Percentiles rank a stretch among this genome's conserved stretches.
These are phyloP conservation scores for Arthromyces matolae DNA, from an alignment of 768 basidiomycete species.

Conservation along the genomic window DNA sequence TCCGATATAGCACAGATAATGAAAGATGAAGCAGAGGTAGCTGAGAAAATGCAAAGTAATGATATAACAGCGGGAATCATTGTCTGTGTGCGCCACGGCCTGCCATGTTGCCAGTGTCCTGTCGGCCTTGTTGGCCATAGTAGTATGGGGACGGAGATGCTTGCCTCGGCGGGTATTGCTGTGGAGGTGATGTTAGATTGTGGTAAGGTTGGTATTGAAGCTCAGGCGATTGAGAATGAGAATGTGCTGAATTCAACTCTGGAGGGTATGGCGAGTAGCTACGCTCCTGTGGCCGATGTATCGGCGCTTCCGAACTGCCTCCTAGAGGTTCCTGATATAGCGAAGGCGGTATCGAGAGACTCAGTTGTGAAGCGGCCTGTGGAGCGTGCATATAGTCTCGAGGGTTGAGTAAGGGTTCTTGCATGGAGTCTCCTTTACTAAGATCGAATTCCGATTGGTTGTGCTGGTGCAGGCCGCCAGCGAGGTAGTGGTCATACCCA, in stretches of 20 bases:
- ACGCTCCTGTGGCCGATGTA: constrained; percentile 55
- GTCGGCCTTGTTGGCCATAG: constrained; percentile 23
- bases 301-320: constrained; percentile 54
- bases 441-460: constrained; percentile 47
- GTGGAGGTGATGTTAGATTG: constrained; percentile 11
- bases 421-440: constrained; percentile 51
- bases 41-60: background rate
- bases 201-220: constrained; percentile 16
- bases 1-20: too few species aligned
- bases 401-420: constrained; percentile 55
- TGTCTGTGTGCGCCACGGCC: constrained; percentile 39
- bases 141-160: constrained; percentile 27
- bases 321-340: constrained; percentile 33
- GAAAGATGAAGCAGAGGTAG: background rate
- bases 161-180: constrained; percentile 27
- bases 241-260: constrained; percentile 27
- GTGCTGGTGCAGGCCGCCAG: constrained; percentile 35
- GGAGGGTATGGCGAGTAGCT: constrained; percentile 30
- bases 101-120: constrained; percentile 31
- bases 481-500: constrained; percentile 59
- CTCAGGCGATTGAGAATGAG: constrained; percentile 20
- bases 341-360: constrained; percentile 40
- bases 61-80: constrained; percentile 3
- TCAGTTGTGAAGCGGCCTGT: constrained; percentile 34
- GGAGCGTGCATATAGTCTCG: constrained; percentile 34